Evolutionary conservation across 2,329 filamentous ascomycete species (phyloP).

Genomic region (Colletotrichum somersetense): DNA sequence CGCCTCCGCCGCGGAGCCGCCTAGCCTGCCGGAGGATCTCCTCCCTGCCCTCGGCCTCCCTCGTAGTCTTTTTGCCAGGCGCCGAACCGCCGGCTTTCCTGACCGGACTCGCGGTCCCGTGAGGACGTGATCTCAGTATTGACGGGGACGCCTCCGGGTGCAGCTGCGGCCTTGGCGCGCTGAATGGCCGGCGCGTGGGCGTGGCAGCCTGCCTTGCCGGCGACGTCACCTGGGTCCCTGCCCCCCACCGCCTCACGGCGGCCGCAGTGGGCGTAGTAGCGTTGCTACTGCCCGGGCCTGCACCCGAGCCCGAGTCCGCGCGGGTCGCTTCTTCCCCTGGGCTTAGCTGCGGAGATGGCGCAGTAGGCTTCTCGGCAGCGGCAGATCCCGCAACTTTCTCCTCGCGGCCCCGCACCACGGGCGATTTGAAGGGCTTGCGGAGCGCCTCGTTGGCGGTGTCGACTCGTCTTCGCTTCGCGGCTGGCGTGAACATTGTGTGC

Average conservation of each 20-base stretch:
- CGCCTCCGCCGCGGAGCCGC: constrained; percentile 18
- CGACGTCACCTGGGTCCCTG: not conserved
- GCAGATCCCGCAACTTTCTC: not conserved
- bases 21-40: constrained; percentile 37
- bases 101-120: not conserved
- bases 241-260: not conserved
- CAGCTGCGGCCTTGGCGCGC: constrained; percentile 15
- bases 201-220: constrained; percentile 17
- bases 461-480: constrained; percentile 40
- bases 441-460: constrained; percentile 40
- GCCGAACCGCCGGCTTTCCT: not conserved
- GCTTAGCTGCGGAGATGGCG: not conserved
- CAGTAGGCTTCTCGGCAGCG: not conserved
- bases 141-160: constrained; percentile 5
- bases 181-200: constrained; percentile 32
- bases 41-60: constrained; percentile 32
- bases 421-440: constrained; percentile 42
- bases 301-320: not conserved
- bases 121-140: not conserved
- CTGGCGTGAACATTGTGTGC: constrained; percentile 36
- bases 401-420: constrained; percentile 26
- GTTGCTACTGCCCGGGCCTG: not conserved
- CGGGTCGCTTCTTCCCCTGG: not conserved
- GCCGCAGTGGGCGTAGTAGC: not conserved
- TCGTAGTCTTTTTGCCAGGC: constrained; percentile 1